Evolutionary conservation across 352 stramenopile species (phyloP), one percentile per base, ranked within the genome.

Genomic region (Globisporangium mamillatum): DNA sequence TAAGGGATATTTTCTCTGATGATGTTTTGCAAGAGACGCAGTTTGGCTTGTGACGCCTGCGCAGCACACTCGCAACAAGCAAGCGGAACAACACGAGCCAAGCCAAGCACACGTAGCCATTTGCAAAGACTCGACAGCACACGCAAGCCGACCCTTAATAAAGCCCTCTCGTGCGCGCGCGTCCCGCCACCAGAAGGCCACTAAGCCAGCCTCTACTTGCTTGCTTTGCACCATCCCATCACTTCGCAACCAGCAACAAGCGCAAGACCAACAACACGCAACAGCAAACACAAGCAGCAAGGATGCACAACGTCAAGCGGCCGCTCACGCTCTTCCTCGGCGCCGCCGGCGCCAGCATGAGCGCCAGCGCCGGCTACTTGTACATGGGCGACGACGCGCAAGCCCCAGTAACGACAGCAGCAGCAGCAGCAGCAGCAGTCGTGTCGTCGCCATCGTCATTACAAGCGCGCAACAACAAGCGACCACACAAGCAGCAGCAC

Each of bases 291-390:
- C 24, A 18, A 38, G 67, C 78, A 8, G 4, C 29, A 22, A 61
- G 20, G 18, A 61, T 61, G 56, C 56, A 61, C 56, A 48, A 89
- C 70, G 80, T 71, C 38, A 86, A 88, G 62, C 79, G 82, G 16
- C 82, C 82, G 67, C 67, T 91, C 18, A 68, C 83, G 46, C 71
- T 91, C 41, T 60, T 91, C 52, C 68, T 82, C 24, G 80, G 77
- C 44, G 75, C 78, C 24, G 78, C 81, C 27, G 75, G 82, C 61
- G 80, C 78, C 25, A 89, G 80, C 69, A 73, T 78, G 41, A 83
- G 82, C 38, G 38, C 38, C 12, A 50, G 41, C 41, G 16, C 41
- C 14, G 25, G 82, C 29, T 77, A 79, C 50, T 69, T 84, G 59
- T 89, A 86, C 70, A 66, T 78, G 22, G 75, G 80, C 20, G 80